Conservation (phyloP, 2,329 filamentous ascomycete species). For the Macrophomina pseudophaseolina region DNA sequence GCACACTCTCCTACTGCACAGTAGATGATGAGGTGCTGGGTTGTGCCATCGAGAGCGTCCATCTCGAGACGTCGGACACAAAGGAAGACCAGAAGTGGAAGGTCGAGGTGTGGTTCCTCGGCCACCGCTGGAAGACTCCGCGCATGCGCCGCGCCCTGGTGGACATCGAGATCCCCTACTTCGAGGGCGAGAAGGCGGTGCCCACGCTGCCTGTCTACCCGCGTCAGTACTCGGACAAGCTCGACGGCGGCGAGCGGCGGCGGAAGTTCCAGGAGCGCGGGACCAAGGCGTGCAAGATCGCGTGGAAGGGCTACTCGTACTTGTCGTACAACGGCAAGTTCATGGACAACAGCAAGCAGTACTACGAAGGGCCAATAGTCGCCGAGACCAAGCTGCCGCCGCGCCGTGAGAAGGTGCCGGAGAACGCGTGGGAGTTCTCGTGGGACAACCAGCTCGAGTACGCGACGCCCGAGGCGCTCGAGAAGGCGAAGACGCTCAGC, state of each 20-base stretch:
- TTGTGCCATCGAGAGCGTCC: conserved; percentile 18
- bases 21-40: conserved; percentile 3
- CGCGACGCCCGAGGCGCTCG: background rate
- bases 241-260: conserved; percentile 6
- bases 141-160: conserved; percentile 11
- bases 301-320: conserved; percentile 14
- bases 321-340: conserved; percentile 13
- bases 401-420: background rate
- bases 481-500: background rate
- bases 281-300: background rate
- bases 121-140: conserved; percentile 15
- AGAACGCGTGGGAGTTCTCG: conserved; percentile 19
- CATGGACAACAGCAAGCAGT: conserved; percentile 9
- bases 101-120: conserved; percentile 21
- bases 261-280: conserved; percentile 5
- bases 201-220: conserved; percentile 12
- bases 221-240: conserved; percentile 11
- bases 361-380: conserved; percentile 16
- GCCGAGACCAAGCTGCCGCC: background rate
- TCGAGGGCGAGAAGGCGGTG: conserved; percentile 23
- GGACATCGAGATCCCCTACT: conserved; percentile 10
- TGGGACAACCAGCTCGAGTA: conserved; percentile 11
- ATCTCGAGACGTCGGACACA: background rate
- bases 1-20: conserved; percentile 4
- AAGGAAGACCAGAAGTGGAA: background rate